Percentiles rank a stretch among this genome's conserved stretches.
Evolutionary conservation across 495 filamentous ascomycete species (phyloP).

Genomic region (Tricharina praecox): DNA sequence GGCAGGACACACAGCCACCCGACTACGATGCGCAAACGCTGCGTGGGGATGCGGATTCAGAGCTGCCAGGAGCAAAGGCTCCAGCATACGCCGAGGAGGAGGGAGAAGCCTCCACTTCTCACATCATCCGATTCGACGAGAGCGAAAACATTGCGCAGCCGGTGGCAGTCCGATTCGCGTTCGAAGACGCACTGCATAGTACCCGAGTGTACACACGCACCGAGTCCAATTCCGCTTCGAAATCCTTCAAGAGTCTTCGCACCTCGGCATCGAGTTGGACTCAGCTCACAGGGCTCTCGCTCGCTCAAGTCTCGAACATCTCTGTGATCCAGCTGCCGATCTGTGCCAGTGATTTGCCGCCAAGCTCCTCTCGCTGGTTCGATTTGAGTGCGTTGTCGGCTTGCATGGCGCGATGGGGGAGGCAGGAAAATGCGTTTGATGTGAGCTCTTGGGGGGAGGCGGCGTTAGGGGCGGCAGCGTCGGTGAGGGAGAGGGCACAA

Average conservation of each 20-base stretch:
- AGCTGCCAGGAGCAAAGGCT: neutral
- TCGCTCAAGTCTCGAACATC: neutral
- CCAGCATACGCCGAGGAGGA: no score
- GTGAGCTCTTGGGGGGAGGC: no score
- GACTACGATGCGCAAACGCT: neutral
- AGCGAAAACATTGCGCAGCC: neutral
- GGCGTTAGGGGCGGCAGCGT: no score
- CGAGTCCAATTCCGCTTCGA: neutral
- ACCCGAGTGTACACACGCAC: neutral
- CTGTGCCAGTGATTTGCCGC: neutral
- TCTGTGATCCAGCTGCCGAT: neutral
- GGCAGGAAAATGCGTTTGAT: no score
- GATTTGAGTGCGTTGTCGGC: neutral
- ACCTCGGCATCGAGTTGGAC: neutral
- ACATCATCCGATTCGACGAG: neutral
- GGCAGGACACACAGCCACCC: neutral
- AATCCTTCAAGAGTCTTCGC: neutral
- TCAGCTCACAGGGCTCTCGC: neutral
- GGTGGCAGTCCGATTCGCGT: neutral
- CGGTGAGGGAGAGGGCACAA: no score
- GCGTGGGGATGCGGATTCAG: neutral
- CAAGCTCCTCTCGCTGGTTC: neutral
- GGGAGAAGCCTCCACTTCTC: no score
- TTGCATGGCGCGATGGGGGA: no score
- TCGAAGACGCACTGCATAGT: neutral